Percentiles rank a stretch among this genome's conserved stretches.
Evolutionary conservation across 139 green algal species (phyloP).

Genomic region (Ostreobium quekettii): DNA sequence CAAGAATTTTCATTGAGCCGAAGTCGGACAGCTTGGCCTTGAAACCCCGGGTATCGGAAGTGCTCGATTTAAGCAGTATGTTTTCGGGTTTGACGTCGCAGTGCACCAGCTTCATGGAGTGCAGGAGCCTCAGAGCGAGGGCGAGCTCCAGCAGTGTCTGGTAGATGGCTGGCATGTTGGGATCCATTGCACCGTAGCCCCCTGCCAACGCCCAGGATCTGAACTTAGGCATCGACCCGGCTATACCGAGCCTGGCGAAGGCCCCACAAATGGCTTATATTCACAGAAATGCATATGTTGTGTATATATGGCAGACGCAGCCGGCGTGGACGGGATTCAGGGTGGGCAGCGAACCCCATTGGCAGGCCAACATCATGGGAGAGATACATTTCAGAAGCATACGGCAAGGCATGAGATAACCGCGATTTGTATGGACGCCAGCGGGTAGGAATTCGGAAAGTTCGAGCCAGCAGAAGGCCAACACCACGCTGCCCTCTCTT

Average conservation of each 20-base stretch:
- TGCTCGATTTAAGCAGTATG: constrained; percentile 41
- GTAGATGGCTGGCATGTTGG: constrained; percentile 19
- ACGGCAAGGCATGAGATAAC: too few relatives aligned
- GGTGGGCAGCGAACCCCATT: too few relatives aligned
- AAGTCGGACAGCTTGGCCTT: constrained; percentile 63
- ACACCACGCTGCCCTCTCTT: too few relatives aligned
- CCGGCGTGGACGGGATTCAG: background rate
- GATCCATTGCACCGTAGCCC: background rate
- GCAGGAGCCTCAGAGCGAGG: constrained; percentile 41
- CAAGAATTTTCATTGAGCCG: constrained; percentile 35
- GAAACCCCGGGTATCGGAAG: constrained; percentile 33
- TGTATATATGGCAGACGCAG: background rate
- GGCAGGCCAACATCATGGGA: too few relatives aligned
- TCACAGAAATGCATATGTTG: background rate
- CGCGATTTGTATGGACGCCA: too few relatives aligned
- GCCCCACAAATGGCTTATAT: background rate
- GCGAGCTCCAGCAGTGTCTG: constrained; percentile 38
- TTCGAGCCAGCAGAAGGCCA: too few relatives aligned
- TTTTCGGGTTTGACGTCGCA: constrained; percentile 64
- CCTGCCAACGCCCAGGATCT: background rate
- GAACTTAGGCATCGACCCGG: background rate
- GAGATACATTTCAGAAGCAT: too few relatives aligned
- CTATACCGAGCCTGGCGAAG: background rate
- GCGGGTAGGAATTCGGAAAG: too few relatives aligned
- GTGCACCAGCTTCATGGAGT: constrained; percentile 45